A percentile compares a stretch with the other conserved stretches of the same genome.
phyloP scores from a whole-genome alignment of 768 basidiomycete species.

The Rhodosporidiobolus sp. region DNA sequence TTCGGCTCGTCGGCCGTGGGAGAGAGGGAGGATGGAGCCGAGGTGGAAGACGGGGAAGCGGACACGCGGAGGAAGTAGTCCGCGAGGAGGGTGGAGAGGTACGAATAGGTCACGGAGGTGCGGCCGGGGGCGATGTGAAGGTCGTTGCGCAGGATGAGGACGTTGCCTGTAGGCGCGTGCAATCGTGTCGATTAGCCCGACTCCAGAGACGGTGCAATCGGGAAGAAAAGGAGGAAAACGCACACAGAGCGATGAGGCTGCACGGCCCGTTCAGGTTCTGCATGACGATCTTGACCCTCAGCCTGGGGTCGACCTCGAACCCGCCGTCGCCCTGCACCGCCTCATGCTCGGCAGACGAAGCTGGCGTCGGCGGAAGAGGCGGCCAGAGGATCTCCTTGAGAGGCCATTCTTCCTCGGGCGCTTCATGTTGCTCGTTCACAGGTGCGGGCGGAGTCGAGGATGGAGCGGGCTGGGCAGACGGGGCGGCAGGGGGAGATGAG shows the following conservation, averaged over 20 bases:
- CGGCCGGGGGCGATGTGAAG: conserved; percentile 59
- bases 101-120: conserved; percentile 68
- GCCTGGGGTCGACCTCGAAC: background rate
- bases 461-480: too few species aligned
- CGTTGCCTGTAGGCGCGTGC: conserved; percentile 63
- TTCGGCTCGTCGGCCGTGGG: background rate
- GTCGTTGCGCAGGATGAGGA: conserved; percentile 77
- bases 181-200: background rate
- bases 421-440: too few species aligned
- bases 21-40: conserved; percentile 41
- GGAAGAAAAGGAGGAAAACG: conserved; percentile 4
- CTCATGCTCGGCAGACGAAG: too few species aligned
- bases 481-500: too few species aligned
- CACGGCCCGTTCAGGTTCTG: conserved; percentile 63
- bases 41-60: background rate
- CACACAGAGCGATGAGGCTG: conserved; percentile 86
- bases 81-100: conserved; percentile 75
- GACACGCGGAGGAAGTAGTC: conserved; percentile 64
- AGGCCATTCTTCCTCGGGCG: too few species aligned
- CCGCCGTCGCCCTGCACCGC: too few species aligned
- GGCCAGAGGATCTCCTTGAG: too few species aligned
- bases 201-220: background rate
- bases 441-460: too few species aligned
- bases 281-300: conserved; percentile 31
- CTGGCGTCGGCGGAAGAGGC: too few species aligned